A percentile compares a stretch with the other conserved stretches of the same genome.
Conservation (phyloP, 176 grass and related monocot species). For the Triticum urartu region DNA sequence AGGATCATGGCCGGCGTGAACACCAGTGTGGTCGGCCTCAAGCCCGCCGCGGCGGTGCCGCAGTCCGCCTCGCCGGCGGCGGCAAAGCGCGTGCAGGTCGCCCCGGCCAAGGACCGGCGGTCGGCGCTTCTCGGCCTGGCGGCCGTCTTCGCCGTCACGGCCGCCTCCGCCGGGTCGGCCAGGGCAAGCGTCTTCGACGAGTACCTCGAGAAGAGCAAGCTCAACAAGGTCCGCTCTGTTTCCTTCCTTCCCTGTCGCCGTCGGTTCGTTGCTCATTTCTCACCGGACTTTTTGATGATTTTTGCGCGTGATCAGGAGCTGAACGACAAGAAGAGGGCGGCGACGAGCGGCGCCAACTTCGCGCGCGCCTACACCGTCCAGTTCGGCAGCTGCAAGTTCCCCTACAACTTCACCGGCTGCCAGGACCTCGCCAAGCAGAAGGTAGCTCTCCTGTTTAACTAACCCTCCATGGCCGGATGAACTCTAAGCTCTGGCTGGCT, state of each 20-base stretch:
- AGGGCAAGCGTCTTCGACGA: conserved; percentile 73
- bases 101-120: conserved; percentile 53
- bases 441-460: conserved; percentile 28
- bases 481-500: not conserved
- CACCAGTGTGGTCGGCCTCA: conserved; percentile 65
- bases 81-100: conserved; percentile 28
- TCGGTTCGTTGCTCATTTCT: not conserved
- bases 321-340: conserved; percentile 94
- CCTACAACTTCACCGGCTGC: conserved; percentile 96
- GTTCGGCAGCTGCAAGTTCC: conserved; percentile 92
- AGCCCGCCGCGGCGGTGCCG: conserved; percentile 50
- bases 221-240: conserved; percentile 62
- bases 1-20: conserved; percentile 63
- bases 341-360: conserved; percentile 81
- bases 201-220: conserved; percentile 98
- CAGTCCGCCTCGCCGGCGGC: conserved; percentile 29
- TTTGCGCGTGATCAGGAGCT: conserved; percentile 49
- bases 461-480: not conserved
- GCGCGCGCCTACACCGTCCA: conserved; percentile 88
- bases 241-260: not conserved
- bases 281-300: not conserved
- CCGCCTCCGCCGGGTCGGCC: conserved; percentile 42
- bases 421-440: conserved; percentile 99
- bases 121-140: conserved; percentile 72
- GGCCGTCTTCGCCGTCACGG: conserved; percentile 49